Base-by-base conservation (phyloP, 108 stramenopile genomes). In the Nitzschia sp. region DNA sequence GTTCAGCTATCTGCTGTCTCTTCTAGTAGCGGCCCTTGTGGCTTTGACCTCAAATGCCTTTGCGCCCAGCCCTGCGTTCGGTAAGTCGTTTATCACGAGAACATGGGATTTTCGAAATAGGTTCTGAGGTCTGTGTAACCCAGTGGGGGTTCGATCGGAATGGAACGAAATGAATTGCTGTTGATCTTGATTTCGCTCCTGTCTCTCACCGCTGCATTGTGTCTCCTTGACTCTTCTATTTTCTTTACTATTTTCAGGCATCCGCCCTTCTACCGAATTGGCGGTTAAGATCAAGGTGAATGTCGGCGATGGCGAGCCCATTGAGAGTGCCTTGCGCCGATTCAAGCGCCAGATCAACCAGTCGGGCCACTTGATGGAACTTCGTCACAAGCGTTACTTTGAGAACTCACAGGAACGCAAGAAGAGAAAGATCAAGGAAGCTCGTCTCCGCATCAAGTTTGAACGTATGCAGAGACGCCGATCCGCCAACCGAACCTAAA, bases 331-430 rank as follows among this genome's bases (percentile, higher is more conserved):
- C 61, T 64, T 95, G 51, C 94, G 94, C 61, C 86, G 94, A 29
- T 95, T 95, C 94, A 95, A 91, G 76, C 85, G 89, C 25, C 91
- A 90, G 66, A 89, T 95, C 26, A 94, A 86, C 91, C 92, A 94
- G 67, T 88, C 86, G 60, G 92, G 92, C 33, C 95, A 96, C 64
- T 78, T 96, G 72, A 92, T 92, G 82, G 92, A 93, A 61, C 81
- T 96, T 27, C 89, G 92, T 49, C 77, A 87, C 82, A 84, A 85
- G 70, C 85, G 92, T 30, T 88, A 90, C 81, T 92, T 92, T 72
- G 95, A 96, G 74, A 94, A 89, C 59, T 77, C 85, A 24, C 95
- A 94, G 68, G 90, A 96, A 76, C 79, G 83, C 60, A 87, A 80
- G 75, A 96, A 93, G 87, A 77, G 91, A 61, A 94, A 96, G 91